Percentiles rank a stretch among this genome's conserved stretches.
Evolutionary conservation across 2,329 filamentous ascomycete genomes (phyloP).

Genomic region (Grosmannia serpens): DNA sequence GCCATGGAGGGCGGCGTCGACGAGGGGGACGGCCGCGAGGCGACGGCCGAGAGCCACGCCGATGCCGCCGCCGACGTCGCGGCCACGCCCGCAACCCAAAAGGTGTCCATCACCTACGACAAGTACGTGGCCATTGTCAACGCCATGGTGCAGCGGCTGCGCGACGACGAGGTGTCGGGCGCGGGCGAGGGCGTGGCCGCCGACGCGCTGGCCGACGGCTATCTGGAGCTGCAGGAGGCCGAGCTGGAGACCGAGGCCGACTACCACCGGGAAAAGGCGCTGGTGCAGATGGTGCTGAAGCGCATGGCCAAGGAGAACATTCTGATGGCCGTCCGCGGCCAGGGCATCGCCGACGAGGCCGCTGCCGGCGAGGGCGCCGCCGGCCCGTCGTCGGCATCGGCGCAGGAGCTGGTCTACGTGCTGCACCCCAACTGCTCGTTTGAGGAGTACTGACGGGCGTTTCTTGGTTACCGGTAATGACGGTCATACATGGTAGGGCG

Average conservation of each 20-base stretch:
- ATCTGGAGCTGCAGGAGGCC: slow-evolving; percentile 80
- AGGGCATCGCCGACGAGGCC: slow-evolving; percentile 40
- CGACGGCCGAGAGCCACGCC: slow-evolving; percentile 29
- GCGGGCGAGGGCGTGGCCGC: slow-evolving; percentile 75
- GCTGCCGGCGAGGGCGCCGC: slow-evolving; percentile 24
- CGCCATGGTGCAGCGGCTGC: slow-evolving; percentile 68
- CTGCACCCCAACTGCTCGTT: slow-evolving; percentile 89
- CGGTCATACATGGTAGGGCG: too few relatives aligned
- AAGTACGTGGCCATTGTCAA: slow-evolving; percentile 91
- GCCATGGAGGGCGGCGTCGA: slow-evolving; percentile 16
- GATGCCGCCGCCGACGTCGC: slow-evolving; percentile 33
- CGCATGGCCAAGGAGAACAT: slow-evolving; percentile 96
- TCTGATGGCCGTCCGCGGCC: slow-evolving; percentile 64
- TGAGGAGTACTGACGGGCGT: slow-evolving; percentile 39
- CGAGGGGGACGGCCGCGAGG: too few relatives aligned
- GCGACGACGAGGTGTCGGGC: slow-evolving; percentile 61
- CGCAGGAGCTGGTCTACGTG: slow-evolving; percentile 60
- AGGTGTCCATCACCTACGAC: slow-evolving; percentile 86
- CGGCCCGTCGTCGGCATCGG: slow-evolving; percentile 15
- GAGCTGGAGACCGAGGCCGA: slow-evolving; percentile 74
- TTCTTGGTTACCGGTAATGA: not conserved
- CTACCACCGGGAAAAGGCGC: slow-evolving; percentile 58
- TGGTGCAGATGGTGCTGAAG: slow-evolving; percentile 79
- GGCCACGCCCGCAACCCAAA: slow-evolving; percentile 16
- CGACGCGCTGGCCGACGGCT: slow-evolving; percentile 75